Base-by-base conservation (phyloP, 768 basidiomycete genomes). In the Serendipita vermifera region DNA sequence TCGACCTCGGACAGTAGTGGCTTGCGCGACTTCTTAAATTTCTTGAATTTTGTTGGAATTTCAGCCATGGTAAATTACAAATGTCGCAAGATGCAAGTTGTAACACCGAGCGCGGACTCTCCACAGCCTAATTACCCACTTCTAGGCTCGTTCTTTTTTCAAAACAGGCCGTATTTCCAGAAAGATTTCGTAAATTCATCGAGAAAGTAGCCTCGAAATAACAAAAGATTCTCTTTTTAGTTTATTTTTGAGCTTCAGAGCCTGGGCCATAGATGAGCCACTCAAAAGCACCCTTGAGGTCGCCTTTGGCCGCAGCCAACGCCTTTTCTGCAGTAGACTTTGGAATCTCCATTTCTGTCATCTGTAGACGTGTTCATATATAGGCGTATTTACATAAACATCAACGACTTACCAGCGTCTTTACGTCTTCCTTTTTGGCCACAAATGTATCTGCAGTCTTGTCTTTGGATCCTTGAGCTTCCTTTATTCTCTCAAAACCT, bases 261-360 rank as follows among this genome's bases (percentile, higher is more conserved):
- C 17, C 15, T 7, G 5, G 22, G n/a, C 46, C 46, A 31, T 51
- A 51, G 11, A 51, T 51, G n/a, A 51, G 29, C 46, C 17, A 31
- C 24, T 51, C 46, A 31, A 22, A 51, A 7, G 46, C 46, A 7
- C 22, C 22, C 29, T 51, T 51, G n/a, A 51, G 11, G 46, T 51
- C 46, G 46, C 46, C 46, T 22, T 51, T 51, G 22, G 9, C 46
- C 46, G 46, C 46, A 9, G 32, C 24, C 46, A 51, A 3, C 29
- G 46, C 27, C 2, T 15, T 24, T 31, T 51, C 46, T 22, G 46
- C 46, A n/a, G 32, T 9, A 15, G 22, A 22, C 17, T 51, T 51
- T n/a, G 46, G 24, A 51, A 51, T 51, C 29, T 51, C 46, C 46
- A 51, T 51, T 31, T 51, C 46, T 15, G 9, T 31, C 46, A 51